Conservation (phyloP, 179 eudicot genomes). For the Nepenthes alata region DNA sequence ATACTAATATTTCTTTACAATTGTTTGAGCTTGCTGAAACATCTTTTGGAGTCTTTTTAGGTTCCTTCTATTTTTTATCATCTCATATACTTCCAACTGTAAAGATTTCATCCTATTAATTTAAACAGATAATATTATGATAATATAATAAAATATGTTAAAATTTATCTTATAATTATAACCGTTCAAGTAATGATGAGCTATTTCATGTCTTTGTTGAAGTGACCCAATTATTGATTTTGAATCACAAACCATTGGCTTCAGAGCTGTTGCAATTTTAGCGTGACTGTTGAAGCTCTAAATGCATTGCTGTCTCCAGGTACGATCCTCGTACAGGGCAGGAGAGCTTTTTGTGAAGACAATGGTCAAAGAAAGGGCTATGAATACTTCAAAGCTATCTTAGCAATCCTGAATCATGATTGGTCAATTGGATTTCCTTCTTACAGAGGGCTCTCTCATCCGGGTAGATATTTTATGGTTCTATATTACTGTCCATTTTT, state of each 20-base stretch:
- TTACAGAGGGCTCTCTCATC: too few species aligned
- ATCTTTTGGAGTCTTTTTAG: background rate
- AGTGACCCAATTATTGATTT: too few species aligned
- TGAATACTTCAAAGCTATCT: background rate
- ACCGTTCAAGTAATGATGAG: background rate
- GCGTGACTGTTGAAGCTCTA: background rate
- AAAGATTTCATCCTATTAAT: too few species aligned
- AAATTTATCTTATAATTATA: too few species aligned
- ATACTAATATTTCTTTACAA: background rate
- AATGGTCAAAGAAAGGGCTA: conserved; percentile 55
- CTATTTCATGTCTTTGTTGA: background rate
- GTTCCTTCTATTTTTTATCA: too few species aligned
- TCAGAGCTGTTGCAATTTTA: background rate
- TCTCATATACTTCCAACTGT: too few species aligned
- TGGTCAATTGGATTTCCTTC: too few species aligned
- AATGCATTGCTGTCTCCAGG: conserved; percentile 26
- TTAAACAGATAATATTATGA: too few species aligned
- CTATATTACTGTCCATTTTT: too few species aligned
- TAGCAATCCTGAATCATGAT: background rate
- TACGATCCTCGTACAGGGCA: conserved; percentile 92
- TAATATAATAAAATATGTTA: too few species aligned
- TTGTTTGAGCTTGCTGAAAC: background rate
- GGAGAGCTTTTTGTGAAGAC: conserved; percentile 92
- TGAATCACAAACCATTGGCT: background rate
- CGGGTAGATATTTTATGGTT: too few species aligned